A percentile compares a stretch with the other conserved stretches of the same genome.
Conservation (phyloP, 352 stramenopile species). For the Pythium insidiosum region DNA sequence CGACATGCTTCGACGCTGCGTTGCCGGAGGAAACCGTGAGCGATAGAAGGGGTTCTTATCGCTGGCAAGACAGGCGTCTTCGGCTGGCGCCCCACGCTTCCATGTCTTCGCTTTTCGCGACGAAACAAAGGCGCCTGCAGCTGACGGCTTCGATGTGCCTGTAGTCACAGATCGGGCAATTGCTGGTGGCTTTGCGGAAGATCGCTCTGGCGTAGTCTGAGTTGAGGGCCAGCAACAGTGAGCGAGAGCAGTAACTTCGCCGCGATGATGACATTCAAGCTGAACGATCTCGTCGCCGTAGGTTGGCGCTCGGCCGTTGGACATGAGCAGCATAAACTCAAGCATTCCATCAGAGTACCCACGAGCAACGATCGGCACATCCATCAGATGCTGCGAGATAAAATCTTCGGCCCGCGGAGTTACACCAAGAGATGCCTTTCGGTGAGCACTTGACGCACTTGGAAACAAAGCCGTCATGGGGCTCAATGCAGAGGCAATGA, state of each 20-base stretch:
- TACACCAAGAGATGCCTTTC: conserved; percentile 4
- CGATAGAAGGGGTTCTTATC: conserved; percentile 61
- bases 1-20: conserved; percentile 21
- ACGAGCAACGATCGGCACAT: conserved; percentile 46
- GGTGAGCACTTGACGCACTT: neutral
- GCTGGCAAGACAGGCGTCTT: conserved; percentile 30
- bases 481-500: neutral
- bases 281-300: neutral
- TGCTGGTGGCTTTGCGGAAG: conserved; percentile 1
- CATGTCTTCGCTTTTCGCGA: conserved; percentile 6
- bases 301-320: no score
- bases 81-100: conserved; percentile 16
- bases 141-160: conserved; percentile 1
- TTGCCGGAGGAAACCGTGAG: conserved; percentile 27
- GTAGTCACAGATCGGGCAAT: conserved; percentile 9
- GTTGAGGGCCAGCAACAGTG: conserved; percentile 14
- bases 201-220: neutral
- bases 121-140: conserved; percentile 7
- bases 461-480: conserved; percentile 10
- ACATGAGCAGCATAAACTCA: conserved; percentile 25
- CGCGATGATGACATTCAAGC: conserved; percentile 4
- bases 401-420: conserved; percentile 5
- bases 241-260: conserved; percentile 11
- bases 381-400: conserved; percentile 28
- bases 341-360: conserved; percentile 43